A percentile compares a stretch with the other conserved stretches of the same genome.
Conservation (phyloP, 345 rosid genomes). For the Raphanus raphanistrum region DNA sequence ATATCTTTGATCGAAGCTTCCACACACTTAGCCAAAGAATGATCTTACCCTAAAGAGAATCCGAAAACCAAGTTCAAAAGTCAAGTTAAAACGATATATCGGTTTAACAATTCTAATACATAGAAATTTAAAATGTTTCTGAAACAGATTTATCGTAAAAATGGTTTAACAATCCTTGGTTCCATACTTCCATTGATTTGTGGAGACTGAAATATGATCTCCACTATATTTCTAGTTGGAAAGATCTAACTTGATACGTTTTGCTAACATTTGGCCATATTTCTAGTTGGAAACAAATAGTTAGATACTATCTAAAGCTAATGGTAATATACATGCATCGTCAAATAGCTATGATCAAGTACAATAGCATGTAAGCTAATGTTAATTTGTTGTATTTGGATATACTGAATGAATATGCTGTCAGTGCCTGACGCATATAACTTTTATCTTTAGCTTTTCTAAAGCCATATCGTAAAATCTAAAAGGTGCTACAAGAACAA, state of each 20-base stretch:
- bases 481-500: slow-evolving; percentile 6
- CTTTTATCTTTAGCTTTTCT: slow-evolving; percentile 10
- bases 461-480: slow-evolving; percentile 1
- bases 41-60: background rate
- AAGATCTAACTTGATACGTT: background rate
- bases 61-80: slow-evolving; percentile 6
- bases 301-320: background rate
- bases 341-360: slow-evolving; percentile 7
- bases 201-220: background rate
- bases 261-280: background rate
- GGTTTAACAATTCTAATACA: background rate
- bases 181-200: background rate
- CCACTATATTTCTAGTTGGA: background rate
- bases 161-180: background rate
- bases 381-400: slow-evolving; percentile 4
- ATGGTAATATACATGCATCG: background rate
- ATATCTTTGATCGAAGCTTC: background rate
- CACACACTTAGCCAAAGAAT: background rate
- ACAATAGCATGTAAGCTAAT: slow-evolving; percentile 14
- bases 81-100: background rate
- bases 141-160: background rate
- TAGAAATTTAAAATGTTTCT: background rate
- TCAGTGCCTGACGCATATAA: slow-evolving; percentile 16
- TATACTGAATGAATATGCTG: slow-evolving; percentile 26
- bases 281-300: background rate